Base-by-base conservation (phyloP, 345 rosid species). In the Eutrema japonicum region DNA sequence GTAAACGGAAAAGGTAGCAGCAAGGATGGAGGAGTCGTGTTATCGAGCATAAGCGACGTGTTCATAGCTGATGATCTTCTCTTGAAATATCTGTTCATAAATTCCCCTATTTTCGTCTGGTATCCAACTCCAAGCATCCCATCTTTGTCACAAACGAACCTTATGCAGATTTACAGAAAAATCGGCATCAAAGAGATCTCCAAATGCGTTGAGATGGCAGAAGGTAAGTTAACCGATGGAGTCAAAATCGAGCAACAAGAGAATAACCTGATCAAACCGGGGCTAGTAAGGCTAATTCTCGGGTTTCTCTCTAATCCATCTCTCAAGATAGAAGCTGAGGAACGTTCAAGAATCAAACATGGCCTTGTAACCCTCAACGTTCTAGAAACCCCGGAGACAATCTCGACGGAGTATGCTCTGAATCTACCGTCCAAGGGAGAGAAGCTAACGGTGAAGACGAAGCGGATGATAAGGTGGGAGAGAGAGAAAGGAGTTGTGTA, bases 31-130 rank as follows among this genome's bases (percentile, higher is more conserved):
- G 83, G 73, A 51, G 57, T 91, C 29, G 0, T 81, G 74, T 61
- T 91, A 38, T 5, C 49, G 0, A 68, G 80, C 54, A 85, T 73
- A 72, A 42, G 38, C 40, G 88, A 86, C 70, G 87, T 85, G 64
- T 89, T 86, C 52, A 80, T 91, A 14, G 87, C 88, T 10, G 97
- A 91, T 77, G 97, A 91, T 55, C 82, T 89, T 71, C 83, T 69
- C 22, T 78, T 87, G 30, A 83, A 85, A 56, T 92, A 87, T 37
- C 74, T 86, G 2, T 88, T 85, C 35, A 70, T 63, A 4, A 32
- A 50, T 16, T 81, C 81, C 13, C 50, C 83, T 73, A 53, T 86
- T 46, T 92, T 92, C 68, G 90, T 83, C 8, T 92, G 97, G 97
- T 84, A 64, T 77, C 96, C 97, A 72, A 74, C 81, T 72, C 79